Evolutionary conservation across 2,329 filamentous ascomycete genomes (phyloP).

Genomic region (Fusarium beomiforme): DNA sequence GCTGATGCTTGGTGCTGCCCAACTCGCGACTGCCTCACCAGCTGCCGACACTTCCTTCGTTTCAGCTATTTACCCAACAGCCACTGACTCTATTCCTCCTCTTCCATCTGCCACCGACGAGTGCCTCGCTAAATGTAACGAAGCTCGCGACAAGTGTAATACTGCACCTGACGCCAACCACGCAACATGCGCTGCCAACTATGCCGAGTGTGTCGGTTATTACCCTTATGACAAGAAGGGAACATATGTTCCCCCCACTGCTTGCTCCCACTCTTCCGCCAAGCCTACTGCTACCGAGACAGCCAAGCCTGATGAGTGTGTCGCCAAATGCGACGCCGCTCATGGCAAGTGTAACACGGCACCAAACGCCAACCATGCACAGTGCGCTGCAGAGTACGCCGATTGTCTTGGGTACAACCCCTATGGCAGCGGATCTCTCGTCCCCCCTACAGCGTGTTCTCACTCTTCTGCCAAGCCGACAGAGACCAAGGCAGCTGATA

Average conservation of each 20-base stretch:
- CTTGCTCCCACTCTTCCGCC: not conserved
- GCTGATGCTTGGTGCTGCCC: conserved; percentile 4
- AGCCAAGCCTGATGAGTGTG: not conserved
- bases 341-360: not conserved
- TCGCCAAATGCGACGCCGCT: not conserved
- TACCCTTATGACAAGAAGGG: not conserved
- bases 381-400: conserved; percentile 1
- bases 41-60: not conserved
- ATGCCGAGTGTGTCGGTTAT: not conserved
- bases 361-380: conserved; percentile 8
- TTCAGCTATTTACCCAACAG: conserved; percentile 4
- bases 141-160: not conserved
- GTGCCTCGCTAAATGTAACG: conserved; percentile 2
- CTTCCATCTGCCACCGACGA: not conserved
- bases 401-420: conserved; percentile 10
- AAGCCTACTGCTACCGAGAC: not conserved
- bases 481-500: not conserved
- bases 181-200: not conserved
- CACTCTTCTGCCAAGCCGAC: not conserved
- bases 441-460: conserved; percentile 1
- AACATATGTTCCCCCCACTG: not conserved
- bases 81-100: not conserved
- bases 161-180: conserved; percentile 6
- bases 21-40: not conserved
- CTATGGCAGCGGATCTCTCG: too few relatives aligned